Percentiles rank a stretch among this genome's conserved stretches.
Conservation (phyloP, 192 early-diverging fungal genomes). For the Spizellomyces sp. region DNA sequence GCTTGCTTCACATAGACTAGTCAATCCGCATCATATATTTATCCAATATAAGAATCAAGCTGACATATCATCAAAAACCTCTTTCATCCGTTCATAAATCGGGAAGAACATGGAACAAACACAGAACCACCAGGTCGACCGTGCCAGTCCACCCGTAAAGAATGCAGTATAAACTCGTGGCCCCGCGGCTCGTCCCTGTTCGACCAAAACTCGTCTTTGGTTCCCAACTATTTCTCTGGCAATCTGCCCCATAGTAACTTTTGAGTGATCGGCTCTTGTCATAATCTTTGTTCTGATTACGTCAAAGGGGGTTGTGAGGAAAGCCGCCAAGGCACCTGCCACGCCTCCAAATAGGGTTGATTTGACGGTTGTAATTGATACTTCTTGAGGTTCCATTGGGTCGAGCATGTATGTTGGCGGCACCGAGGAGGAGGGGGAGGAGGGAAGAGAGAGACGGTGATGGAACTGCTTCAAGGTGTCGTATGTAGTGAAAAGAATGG, state of each 20-base stretch:
- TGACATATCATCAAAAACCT: no score
- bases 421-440: slow-evolving; percentile 7
- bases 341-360: slow-evolving; percentile 74
- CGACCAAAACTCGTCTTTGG: slow-evolving; percentile 10
- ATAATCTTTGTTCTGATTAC: slow-evolving; percentile 71
- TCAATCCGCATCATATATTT: no score
- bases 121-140: slow-evolving; percentile 75
- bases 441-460: slow-evolving; percentile 44
- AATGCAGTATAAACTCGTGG: slow-evolving; percentile 46
- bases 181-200: slow-evolving; percentile 15
- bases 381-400: slow-evolving; percentile 37
- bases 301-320: slow-evolving; percentile 76
- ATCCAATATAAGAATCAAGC: no score
- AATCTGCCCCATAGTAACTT: slow-evolving; percentile 11
- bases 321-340: slow-evolving; percentile 73
- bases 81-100: slow-evolving; percentile 51
- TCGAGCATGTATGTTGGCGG: not conserved
- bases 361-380: slow-evolving; percentile 65
- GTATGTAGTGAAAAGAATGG: slow-evolving; percentile 73
- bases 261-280: slow-evolving; percentile 48
- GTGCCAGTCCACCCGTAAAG: slow-evolving; percentile 64
- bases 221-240: slow-evolving; percentile 34
- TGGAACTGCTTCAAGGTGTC: slow-evolving; percentile 75
- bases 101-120: slow-evolving; percentile 81
- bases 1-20: no score